Conservation (phyloP, 495 filamentous ascomycete genomes). For the Penicillium nucicola region DNA sequence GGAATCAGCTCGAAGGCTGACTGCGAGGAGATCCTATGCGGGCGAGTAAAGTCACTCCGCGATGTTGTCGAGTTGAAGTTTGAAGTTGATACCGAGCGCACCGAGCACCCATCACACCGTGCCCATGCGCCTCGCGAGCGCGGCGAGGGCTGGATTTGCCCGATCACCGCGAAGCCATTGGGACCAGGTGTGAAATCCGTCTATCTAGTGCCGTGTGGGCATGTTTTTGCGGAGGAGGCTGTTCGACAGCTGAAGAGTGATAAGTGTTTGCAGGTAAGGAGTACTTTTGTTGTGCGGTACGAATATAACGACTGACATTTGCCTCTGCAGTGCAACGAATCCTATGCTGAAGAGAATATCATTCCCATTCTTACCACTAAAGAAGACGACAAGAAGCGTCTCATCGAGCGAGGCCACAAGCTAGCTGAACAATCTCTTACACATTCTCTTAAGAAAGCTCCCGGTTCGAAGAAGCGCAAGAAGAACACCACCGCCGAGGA, state of each 20-base stretch:
- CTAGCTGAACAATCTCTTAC: conserved; percentile 70
- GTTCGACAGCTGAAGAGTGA: conserved; percentile 72
- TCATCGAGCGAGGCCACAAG: conserved; percentile 60
- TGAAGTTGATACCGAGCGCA: conserved; percentile 48
- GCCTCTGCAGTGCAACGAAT: conserved; percentile 59
- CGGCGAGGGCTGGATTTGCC: conserved; percentile 71
- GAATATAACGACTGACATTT: neutral
- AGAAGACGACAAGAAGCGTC: conserved; percentile 63
- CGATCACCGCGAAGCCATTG: conserved; percentile 81
- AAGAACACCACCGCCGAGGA: conserved; percentile 44
- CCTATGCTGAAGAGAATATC: conserved; percentile 72
- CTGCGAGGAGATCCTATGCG: conserved; percentile 65
- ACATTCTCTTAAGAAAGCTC: conserved; percentile 83
- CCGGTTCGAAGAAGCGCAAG: conserved; percentile 68
- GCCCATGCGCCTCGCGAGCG: conserved; percentile 34
- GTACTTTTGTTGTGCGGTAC: neutral
- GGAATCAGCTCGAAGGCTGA: conserved; percentile 52
- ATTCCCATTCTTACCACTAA: conserved; percentile 77
- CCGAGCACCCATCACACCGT: conserved; percentile 27
- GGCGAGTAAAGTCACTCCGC: conserved; percentile 71
- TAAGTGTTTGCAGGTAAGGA: conserved; percentile 56
- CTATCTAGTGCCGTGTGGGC: conserved; percentile 92
- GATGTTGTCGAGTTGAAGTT: conserved; percentile 92
- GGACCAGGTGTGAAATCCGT: conserved; percentile 77
- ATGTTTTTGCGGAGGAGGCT: conserved; percentile 85